Percentiles rank a stretch among this genome's conserved stretches.
Conservation (phyloP, 2,329 filamentous ascomycete genomes). For the Pestalotiopsis sp. region DNA sequence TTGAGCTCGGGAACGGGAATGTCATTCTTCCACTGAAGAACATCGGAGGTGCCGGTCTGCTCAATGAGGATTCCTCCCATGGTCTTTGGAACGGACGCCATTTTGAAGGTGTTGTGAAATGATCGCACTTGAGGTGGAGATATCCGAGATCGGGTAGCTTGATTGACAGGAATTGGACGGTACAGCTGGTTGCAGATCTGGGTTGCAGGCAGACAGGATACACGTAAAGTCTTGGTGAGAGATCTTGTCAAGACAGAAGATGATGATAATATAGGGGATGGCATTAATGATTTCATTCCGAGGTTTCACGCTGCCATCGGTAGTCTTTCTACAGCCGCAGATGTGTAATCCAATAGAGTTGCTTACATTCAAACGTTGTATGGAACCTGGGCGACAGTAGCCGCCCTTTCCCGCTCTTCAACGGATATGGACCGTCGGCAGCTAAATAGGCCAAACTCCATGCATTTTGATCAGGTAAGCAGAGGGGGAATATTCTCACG, state of each 20-base stretch:
- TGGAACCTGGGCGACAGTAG: neutral
- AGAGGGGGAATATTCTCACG: neutral
- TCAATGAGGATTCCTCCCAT: constrained; percentile 77
- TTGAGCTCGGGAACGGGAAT: constrained; percentile 69
- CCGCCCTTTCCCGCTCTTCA: constrained; percentile 5
- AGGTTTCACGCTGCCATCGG: neutral
- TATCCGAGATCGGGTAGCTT: neutral
- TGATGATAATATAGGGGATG: neutral
- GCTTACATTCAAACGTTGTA: neutral
- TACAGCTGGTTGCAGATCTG: neutral
- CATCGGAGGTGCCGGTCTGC: constrained; percentile 72
- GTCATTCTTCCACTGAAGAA: constrained; percentile 71
- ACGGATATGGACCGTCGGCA: neutral
- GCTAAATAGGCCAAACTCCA: neutral
- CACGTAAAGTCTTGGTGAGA: neutral
- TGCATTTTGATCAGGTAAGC: neutral
- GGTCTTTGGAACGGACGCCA: constrained; percentile 56
- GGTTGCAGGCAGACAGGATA: neutral
- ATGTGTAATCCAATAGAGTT: neutral
- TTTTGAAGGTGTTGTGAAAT: constrained; percentile 15
- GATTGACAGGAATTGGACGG: neutral
- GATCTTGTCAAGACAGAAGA: neutral
- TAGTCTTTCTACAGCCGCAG: neutral
- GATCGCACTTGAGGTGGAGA: neutral
- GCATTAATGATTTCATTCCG: constrained; percentile 7